Conservation (phyloP, 1,284 basidiomycete species). For the Leucoagaricus sp. region DNA sequence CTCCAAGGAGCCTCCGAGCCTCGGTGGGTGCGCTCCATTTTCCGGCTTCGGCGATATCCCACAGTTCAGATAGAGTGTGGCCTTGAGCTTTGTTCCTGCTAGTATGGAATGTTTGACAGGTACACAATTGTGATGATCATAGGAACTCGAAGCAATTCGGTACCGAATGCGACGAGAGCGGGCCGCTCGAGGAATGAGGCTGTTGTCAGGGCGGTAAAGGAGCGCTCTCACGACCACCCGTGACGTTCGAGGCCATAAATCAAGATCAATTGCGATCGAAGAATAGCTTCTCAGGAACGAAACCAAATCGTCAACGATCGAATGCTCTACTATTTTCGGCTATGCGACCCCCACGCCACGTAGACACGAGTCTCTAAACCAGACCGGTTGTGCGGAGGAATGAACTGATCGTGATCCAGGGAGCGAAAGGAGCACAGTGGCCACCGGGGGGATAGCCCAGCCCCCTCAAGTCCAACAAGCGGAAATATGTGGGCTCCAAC, state of each 20-base stretch:
- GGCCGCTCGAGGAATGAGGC: conserved; percentile 19
- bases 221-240: conserved; percentile 19
- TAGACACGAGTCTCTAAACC: conserved; percentile 6
- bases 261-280: conserved; percentile 26
- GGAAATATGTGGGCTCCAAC: neutral
- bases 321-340: conserved; percentile 21
- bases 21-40: no score
- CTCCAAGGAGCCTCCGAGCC: no score
- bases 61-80: no score
- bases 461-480: neutral
- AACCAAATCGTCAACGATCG: conserved; percentile 31
- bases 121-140: neutral
- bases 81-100: no score
- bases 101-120: no score
- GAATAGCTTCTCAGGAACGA: conserved; percentile 29
- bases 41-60: no score
- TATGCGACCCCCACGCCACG: conserved; percentile 1
- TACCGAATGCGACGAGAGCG: conserved; percentile 36
- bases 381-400: conserved; percentile 7
- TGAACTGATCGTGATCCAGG: conserved; percentile 2
- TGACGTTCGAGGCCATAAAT: conserved; percentile 28
- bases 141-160: conserved; percentile 22
- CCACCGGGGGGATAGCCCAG: neutral
- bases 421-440: neutral
- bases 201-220: conserved; percentile 24